Base-by-base conservation (phyloP, 1,139 yeast genomes). In the Candida tropicalis region DNA sequence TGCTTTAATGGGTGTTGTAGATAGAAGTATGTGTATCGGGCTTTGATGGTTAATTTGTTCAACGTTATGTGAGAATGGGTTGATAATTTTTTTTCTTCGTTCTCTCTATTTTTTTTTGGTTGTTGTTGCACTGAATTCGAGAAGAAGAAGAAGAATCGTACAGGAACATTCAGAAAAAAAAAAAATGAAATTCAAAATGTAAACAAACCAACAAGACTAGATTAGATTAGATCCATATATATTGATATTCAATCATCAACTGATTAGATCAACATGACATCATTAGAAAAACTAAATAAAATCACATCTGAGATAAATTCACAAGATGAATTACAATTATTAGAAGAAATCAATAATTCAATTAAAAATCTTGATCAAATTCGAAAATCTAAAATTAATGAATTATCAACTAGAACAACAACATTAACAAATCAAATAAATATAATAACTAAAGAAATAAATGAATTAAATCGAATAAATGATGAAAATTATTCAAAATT, bases 301-400 rank as follows among this genome's bases (percentile, higher is more conserved):
- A 24, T 46, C 9, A 62, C 70, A 10, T 79, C 77, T 20, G 71
- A 74, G 15, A 76, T 79, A 45, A 79, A 76, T 40, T 68, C 77
- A 4, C 74, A 75, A 46, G 79, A 81, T 3, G 87, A 82, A 52
- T 53, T 79, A 17, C 64, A 65, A 18, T 71, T 78, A 2, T 60
- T 80, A 3, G 79, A 77, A 45, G 58, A 78, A 26, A 77, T 81
- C 24, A 68, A 71, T 17, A 70, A 64, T 6, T 67, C 72, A 39
- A 56, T 77, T 11, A 49, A 55, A 40, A 49, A 66, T 46, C 50
- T 64, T 47, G 49, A 63, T 42, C 53, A 59, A 44, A 49, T 60
- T 40, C 55, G 73, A 54, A 52, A 55, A 37, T 40, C 58, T 38
- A 46, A 60, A 39, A 54, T 64, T 36, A 60, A 66, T 38, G 48